phyloP scores from a whole-genome alignment of 2,329 filamentous ascomycete species.

The Pseudogymnoascus verrucosus region DNA sequence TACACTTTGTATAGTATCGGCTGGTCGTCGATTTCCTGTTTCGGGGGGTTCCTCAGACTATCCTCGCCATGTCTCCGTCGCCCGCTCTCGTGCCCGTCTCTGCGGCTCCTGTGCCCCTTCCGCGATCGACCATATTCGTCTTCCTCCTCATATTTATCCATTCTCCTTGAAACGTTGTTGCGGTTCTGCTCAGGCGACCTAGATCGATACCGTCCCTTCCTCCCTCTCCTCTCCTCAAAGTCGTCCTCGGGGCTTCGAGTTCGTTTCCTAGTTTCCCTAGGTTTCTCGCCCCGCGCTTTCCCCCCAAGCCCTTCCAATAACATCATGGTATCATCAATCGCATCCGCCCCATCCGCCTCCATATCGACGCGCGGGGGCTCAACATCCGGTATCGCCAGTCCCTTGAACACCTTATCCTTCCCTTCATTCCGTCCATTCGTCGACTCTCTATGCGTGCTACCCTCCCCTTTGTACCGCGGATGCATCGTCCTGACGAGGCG shows the following conservation, averaged over 20 bases:
- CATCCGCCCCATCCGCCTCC: slow-evolving; percentile 42
- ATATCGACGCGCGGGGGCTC: slow-evolving; percentile 47
- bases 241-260: slow-evolving; percentile 42
- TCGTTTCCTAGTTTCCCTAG: slow-evolving; percentile 38
- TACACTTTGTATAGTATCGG: slow-evolving; percentile 84
- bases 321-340: slow-evolving; percentile 87
- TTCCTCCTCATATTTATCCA: slow-evolving; percentile 44
- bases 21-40: slow-evolving; percentile 69
- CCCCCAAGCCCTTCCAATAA: slow-evolving; percentile 78
- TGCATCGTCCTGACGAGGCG: slow-evolving; percentile 84
- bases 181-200: slow-evolving; percentile 39
- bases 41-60: slow-evolving; percentile 56
- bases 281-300: slow-evolving; percentile 40
- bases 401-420: slow-evolving; percentile 84
- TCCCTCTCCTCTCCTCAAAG: slow-evolving; percentile 27
- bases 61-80: slow-evolving; percentile 39
- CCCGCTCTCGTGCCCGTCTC: slow-evolving; percentile 31
- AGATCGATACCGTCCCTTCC: slow-evolving; percentile 38
- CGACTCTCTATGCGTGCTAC: slow-evolving; percentile 29
- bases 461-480: slow-evolving; percentile 68
- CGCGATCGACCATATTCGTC: slow-evolving; percentile 49
- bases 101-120: slow-evolving; percentile 30
- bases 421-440: slow-evolving; percentile 47
- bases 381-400: slow-evolving; percentile 78
- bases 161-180: slow-evolving; percentile 30